Conservation (phyloP, 192 early-diverging fungal species). For the Phlyctochytrium bullatum region DNA sequence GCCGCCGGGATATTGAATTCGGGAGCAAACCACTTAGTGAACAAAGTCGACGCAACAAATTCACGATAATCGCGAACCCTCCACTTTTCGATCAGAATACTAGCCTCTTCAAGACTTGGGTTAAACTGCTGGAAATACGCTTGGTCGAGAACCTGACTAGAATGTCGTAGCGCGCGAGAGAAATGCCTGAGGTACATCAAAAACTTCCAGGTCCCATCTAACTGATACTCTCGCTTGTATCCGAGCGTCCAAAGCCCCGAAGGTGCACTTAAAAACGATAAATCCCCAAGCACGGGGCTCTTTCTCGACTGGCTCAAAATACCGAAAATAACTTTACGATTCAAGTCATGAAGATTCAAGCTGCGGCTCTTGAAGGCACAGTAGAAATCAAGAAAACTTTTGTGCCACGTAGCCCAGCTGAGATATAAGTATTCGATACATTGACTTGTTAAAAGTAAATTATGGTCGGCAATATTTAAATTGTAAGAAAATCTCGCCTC, state of each 20-base stretch:
- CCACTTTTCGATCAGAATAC: neutral
- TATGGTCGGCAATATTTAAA: too few species aligned
- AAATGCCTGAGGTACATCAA: slow-evolving; percentile 64
- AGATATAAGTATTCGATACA: too few species aligned
- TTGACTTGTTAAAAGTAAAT: too few species aligned
- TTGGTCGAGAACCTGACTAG: neutral
- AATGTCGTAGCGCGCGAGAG: neutral
- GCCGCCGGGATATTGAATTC: too few species aligned
- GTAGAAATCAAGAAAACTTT: too few species aligned
- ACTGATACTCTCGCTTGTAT: slow-evolving; percentile 53
- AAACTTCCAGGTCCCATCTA: slow-evolving; percentile 75
- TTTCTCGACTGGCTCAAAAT: slow-evolving; percentile 44
- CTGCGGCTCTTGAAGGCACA: neutral
- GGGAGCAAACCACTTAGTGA: too few species aligned
- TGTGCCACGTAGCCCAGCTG: too few species aligned
- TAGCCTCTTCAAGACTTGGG: neutral
- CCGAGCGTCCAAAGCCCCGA: slow-evolving; percentile 64
- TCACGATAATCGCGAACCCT: neutral
- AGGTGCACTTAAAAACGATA: slow-evolving; percentile 63
- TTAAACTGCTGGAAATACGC: neutral
- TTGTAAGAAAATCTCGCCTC: too few species aligned
- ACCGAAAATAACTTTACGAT: slow-evolving; percentile 37
- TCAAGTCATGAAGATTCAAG: too few species aligned
- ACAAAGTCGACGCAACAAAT: slow-evolving; percentile 27
- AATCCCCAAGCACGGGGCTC: slow-evolving; percentile 44